These are phyloP conservation scores for Kwoniella heveanensis DNA, from an alignment of 768 basidiomycete species.

Conservation along the genomic window DNA sequence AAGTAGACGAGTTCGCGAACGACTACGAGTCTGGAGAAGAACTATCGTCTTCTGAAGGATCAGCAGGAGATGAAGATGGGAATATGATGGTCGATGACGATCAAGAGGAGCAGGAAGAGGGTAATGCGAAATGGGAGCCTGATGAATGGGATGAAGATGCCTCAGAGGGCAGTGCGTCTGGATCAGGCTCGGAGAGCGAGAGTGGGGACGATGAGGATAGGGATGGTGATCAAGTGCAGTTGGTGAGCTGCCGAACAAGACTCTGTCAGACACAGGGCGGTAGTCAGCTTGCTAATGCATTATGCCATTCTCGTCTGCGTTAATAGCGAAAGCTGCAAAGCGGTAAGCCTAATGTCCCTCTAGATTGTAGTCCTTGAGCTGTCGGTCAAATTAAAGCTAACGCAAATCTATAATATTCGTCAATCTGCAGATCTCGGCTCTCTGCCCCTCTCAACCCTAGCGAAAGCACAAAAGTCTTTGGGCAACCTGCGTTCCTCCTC, in stretches of 20 bases:
- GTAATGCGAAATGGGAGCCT: constrained; percentile 38
- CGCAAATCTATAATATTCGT: no score
- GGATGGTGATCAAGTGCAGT: constrained; percentile 23
- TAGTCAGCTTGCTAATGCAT: background rate
- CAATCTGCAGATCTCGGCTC: constrained; percentile 21
- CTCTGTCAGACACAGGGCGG: no score
- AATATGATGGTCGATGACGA: constrained; percentile 9
- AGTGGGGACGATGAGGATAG: constrained; percentile 29
- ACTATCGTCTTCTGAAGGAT: constrained; percentile 1
- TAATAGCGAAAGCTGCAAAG: constrained; percentile 37
- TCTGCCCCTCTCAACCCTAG: constrained; percentile 67
- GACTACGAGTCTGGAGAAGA: constrained; percentile 29
- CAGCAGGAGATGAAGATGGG: constrained; percentile 10
- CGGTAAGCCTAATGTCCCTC: constrained; percentile 34
- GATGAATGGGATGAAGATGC: constrained; percentile 48
- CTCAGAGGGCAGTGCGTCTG: constrained; percentile 17
- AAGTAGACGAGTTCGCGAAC: constrained; percentile 54
- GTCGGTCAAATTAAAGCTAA: no score
- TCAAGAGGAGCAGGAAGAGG: constrained; percentile 37
- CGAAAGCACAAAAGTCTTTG: constrained; percentile 67
- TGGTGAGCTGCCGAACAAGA: constrained; percentile 6
- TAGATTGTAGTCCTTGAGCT: no score
- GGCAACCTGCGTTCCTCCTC: constrained; percentile 17
- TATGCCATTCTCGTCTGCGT: background rate
- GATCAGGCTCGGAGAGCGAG: constrained; percentile 20